phyloP scores from a whole-genome alignment of 192 early-diverging fungal species.

The Coemansia sp. region DNA sequence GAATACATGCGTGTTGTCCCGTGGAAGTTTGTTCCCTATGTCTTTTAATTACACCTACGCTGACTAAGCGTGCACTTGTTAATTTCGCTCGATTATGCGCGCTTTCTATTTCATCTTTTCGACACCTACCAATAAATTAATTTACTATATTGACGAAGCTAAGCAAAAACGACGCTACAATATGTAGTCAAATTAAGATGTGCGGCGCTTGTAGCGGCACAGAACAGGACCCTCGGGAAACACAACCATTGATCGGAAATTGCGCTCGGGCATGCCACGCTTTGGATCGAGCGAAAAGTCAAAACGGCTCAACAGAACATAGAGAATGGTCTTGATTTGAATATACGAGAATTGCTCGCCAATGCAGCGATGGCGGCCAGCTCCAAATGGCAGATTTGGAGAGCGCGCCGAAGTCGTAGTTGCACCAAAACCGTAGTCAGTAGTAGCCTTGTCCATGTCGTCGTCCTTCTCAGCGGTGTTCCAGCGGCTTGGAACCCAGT shows the following conservation, averaged over 20 bases:
- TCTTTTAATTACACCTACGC: slow-evolving; percentile 54
- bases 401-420: slow-evolving; percentile 68
- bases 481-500: slow-evolving; percentile 86
- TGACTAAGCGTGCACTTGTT: slow-evolving; percentile 7
- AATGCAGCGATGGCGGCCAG: slow-evolving; percentile 97
- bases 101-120: neutral
- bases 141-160: neutral
- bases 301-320: slow-evolving; percentile 78
- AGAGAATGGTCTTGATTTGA: slow-evolving; percentile 93
- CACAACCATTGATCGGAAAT: slow-evolving; percentile 92
- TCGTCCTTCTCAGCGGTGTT: slow-evolving; percentile 59
- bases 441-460: slow-evolving; percentile 57
- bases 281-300: slow-evolving; percentile 66
- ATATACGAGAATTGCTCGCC: slow-evolving; percentile 95
- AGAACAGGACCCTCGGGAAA: slow-evolving; percentile 71
- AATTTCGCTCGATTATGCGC: neutral
- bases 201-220: slow-evolving; percentile 55
- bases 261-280: slow-evolving; percentile 75
- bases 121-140: neutral
- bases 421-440: slow-evolving; percentile 79
- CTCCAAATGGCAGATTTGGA: slow-evolving; percentile 95
- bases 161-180: neutral
- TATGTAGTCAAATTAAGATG: neutral
- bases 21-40: slow-evolving; percentile 82
- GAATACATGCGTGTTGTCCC: slow-evolving; percentile 80